phyloP scores from a whole-genome alignment of 768 basidiomycete genomes.

The Leccinum boreale region DNA sequence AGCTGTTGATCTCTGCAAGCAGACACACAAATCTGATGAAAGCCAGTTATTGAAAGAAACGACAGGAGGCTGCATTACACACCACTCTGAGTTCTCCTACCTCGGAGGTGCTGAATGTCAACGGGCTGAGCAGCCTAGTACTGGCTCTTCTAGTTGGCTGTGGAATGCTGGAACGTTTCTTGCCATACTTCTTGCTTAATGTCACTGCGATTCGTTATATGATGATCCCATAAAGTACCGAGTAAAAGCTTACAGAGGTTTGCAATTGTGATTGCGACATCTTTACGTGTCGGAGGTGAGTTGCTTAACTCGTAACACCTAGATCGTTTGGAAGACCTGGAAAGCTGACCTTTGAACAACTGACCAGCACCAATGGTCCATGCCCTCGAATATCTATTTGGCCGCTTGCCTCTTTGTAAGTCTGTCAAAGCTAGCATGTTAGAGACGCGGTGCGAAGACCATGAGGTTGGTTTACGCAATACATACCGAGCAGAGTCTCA shows the following conservation, averaged over 20 bases:
- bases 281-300: slow-evolving; percentile 5
- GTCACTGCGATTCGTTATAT: slow-evolving; percentile 8
- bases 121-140: slow-evolving; percentile 1
- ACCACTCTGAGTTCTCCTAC: slow-evolving; percentile 22
- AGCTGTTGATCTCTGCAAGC: slow-evolving; percentile 25
- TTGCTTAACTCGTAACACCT: neutral
- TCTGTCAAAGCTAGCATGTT: slow-evolving; percentile 8
- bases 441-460: neutral
- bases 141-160: slow-evolving; percentile 8
- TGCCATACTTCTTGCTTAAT: neutral
- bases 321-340: neutral
- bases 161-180: neutral
- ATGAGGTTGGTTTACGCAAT: neutral
- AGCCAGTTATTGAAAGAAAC: neutral
- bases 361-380: slow-evolving; percentile 15
- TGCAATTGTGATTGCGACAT: neutral
- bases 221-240: no score
- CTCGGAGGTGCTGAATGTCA: neutral
- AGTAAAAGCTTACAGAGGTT: slow-evolving; percentile 9
- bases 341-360: slow-evolving; percentile 12
- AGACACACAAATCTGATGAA: neutral
- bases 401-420: slow-evolving; percentile 10
- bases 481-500: slow-evolving; percentile 25
- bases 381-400: slow-evolving; percentile 10
- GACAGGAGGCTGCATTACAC: neutral